Percentiles rank a stretch among this genome's conserved stretches.
These are phyloP conservation scores for Globisporangium irregulare DNA, from an alignment of 352 stramenopile species.

Conservation along the genomic window DNA sequence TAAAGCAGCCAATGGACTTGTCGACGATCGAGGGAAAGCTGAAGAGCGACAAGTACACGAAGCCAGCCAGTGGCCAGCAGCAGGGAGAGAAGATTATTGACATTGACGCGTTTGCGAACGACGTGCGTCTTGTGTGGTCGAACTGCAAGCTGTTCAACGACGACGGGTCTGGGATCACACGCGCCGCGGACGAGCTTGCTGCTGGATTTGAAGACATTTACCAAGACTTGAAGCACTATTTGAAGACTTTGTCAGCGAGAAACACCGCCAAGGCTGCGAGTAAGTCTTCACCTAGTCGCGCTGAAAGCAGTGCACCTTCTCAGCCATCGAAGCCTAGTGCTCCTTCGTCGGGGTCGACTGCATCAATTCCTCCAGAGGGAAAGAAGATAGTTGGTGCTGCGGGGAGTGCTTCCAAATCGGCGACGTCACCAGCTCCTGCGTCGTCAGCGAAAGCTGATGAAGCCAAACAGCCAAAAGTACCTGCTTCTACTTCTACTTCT, in stretches of 20 bases:
- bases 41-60: slow-evolving; percentile 51
- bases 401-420: not conserved
- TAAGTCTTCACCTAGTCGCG: not conserved
- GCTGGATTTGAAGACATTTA: slow-evolving; percentile 64
- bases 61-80: slow-evolving; percentile 16
- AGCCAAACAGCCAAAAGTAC: not conserved
- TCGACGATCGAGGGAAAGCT: slow-evolving; percentile 72
- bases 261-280: slow-evolving; percentile 1
- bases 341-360: not conserved
- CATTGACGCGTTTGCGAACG: slow-evolving; percentile 54
- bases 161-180: slow-evolving; percentile 73
- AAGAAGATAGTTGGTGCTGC: not conserved
- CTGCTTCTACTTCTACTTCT: not conserved
- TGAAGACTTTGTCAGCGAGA: slow-evolving; percentile 5
- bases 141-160: slow-evolving; percentile 88
- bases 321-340: not conserved
- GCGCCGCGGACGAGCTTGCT: slow-evolving; percentile 65
- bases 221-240: slow-evolving; percentile 39
- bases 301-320: not conserved
- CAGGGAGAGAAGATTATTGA: slow-evolving; percentile 39
- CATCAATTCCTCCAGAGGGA: not conserved
- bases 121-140: slow-evolving; percentile 78
- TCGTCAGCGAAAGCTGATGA: not conserved
- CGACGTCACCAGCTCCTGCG: not conserved
- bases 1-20: slow-evolving; percentile 83